phyloP scores from a whole-genome alignment of 1,284 basidiomycete species.

The Puccinia triticina region DNA sequence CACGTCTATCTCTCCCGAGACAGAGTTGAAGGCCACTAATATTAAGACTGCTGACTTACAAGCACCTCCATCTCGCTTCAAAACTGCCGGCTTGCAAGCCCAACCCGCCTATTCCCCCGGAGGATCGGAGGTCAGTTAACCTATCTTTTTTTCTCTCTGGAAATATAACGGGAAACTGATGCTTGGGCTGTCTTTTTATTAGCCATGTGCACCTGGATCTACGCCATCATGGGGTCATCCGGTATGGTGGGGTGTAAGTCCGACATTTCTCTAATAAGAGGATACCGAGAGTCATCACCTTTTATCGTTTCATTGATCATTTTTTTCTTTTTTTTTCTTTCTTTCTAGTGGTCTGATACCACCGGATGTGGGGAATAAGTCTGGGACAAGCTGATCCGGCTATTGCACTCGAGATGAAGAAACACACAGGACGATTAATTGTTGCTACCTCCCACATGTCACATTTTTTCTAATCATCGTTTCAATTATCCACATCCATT shows the following conservation, averaged over 20 bases:
- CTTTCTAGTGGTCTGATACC: conserved; percentile 18
- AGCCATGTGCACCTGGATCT: conserved; percentile 15
- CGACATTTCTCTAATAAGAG: too few relatives aligned
- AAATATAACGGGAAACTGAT: too few relatives aligned
- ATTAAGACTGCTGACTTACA: background rate
- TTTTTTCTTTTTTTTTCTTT: background rate
- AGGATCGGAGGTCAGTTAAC: background rate
- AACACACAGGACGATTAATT: too few relatives aligned
- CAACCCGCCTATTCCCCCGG: background rate
- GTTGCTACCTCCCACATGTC: too few relatives aligned
- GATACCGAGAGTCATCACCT: background rate
- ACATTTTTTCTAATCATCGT: too few relatives aligned
- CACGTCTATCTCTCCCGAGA: background rate
- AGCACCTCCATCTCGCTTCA: background rate
- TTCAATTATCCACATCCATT: too few relatives aligned
- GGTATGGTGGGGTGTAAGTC: conserved; percentile 30
- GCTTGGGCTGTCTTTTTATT: background rate
- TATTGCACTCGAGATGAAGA: background rate
- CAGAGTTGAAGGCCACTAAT: background rate
- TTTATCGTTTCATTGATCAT: background rate
- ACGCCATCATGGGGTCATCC: conserved; percentile 12
- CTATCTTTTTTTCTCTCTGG: background rate
- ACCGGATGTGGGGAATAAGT: background rate
- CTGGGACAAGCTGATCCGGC: background rate
- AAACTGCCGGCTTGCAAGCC: background rate